Percentiles rank a stretch among this genome's conserved stretches.
Evolutionary conservation across 2,329 filamentous ascomycete genomes (phyloP).

Genomic region (Sporothrix inflata): DNA sequence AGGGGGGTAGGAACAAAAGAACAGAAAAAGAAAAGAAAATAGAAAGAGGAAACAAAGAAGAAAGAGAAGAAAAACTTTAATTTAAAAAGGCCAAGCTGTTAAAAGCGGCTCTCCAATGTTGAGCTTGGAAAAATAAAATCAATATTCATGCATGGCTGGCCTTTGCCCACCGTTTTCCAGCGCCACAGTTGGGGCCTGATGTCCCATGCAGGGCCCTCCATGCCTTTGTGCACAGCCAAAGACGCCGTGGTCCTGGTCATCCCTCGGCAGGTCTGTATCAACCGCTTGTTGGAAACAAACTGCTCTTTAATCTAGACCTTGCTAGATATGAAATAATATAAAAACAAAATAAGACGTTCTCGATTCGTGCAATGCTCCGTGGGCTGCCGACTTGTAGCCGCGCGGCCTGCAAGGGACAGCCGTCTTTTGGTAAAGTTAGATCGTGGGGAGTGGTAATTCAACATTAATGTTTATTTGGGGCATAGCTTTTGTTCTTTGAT

Average conservation of each 20-base stretch:
- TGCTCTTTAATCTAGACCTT: background rate
- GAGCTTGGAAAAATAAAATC: background rate
- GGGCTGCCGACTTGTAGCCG: background rate
- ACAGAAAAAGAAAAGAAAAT: background rate
- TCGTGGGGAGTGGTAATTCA: background rate
- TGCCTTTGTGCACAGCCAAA: background rate
- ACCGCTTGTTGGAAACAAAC: background rate
- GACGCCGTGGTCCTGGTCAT: background rate
- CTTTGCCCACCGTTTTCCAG: background rate
- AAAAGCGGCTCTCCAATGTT: background rate
- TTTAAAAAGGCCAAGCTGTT: background rate
- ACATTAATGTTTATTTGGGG: background rate
- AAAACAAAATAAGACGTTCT: background rate
- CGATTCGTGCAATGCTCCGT: conserved; percentile 5
- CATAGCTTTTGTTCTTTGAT: background rate
- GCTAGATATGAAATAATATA: background rate
- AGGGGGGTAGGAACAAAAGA: background rate
- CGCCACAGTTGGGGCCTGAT: background rate
- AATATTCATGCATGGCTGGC: conserved; percentile 14
- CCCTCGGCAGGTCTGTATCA: conserved; percentile 6
- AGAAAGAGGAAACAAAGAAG: background rate
- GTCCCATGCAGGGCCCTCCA: background rate
- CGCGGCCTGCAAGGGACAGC: conserved; percentile 20
- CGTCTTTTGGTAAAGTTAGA: background rate
- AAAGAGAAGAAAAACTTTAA: background rate